Conservation (phyloP, 139 green algal species). For the Ettlia oleoabundans region DNA sequence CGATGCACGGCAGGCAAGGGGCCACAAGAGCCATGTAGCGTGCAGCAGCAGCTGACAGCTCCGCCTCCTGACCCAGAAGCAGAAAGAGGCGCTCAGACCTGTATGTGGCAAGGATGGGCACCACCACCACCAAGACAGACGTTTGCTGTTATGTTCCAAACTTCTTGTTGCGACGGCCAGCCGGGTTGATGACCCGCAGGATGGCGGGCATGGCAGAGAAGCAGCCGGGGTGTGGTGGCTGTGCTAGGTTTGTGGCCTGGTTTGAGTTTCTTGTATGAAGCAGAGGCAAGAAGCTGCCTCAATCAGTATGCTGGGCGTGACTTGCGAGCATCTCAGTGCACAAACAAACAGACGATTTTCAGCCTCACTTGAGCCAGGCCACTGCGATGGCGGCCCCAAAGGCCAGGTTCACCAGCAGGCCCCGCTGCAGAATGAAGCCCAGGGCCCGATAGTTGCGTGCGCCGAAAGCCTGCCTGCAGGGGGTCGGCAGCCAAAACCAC, state of each 20-base stretch:
- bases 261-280: too few species aligned
- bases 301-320: too few species aligned
- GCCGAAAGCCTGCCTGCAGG: conserved; percentile 1
- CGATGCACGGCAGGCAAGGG: conserved; percentile 5
- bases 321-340: too few species aligned
- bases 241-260: too few species aligned
- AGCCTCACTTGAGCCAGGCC: conserved; percentile 2
- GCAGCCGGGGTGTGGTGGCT: too few species aligned
- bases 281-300: too few species aligned
- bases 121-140: too few species aligned
- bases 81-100: conserved; percentile 24
- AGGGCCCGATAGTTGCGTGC: not conserved
- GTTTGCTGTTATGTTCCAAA: too few species aligned
- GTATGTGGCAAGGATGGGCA: too few species aligned
- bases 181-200: not conserved
- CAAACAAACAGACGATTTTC: not conserved
- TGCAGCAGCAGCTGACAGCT: conserved; percentile 1
- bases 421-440: conserved; percentile 2
- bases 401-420: conserved; percentile 8
- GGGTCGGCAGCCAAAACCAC: not conserved
- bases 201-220: not conserved
- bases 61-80: conserved; percentile 12
- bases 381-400: not conserved
- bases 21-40: conserved; percentile 14
- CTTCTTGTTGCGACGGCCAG: too few species aligned